phyloP scores from a whole-genome alignment of 768 basidiomycete genomes.

The Termitomyces sp. region DNA sequence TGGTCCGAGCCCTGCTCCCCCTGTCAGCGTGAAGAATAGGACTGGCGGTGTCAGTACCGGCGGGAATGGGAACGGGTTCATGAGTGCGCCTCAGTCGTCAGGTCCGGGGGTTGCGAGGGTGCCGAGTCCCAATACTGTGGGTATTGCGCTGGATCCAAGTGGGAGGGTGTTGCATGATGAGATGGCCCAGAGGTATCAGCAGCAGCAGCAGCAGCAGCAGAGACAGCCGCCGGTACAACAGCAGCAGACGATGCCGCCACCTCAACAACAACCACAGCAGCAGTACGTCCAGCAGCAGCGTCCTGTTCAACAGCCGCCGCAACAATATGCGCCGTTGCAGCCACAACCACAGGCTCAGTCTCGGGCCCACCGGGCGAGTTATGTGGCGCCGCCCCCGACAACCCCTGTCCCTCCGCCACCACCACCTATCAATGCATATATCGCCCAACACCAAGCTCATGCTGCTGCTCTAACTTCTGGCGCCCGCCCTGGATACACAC shows the following conservation, averaged over 20 bases:
- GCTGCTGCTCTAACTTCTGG: background rate
- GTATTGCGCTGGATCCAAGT: conserved; percentile 75
- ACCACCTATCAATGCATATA: conserved; percentile 21
- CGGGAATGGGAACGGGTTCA: conserved; percentile 27
- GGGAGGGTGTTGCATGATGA: conserved; percentile 80
- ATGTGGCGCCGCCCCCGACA: conserved; percentile 17
- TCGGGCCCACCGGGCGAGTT: conserved; percentile 24
- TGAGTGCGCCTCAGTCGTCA: conserved; percentile 29
- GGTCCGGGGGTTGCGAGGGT: conserved; percentile 38
- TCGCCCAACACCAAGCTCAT: conserved; percentile 28
- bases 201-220: conserved; percentile 35
- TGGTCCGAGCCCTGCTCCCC: conserved; percentile 49
- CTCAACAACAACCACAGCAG: conserved; percentile 22
- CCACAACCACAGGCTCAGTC: conserved; percentile 22
- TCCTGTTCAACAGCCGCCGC: conserved; percentile 23
- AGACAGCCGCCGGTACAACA: conserved; percentile 10
- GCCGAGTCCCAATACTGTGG: conserved; percentile 74
- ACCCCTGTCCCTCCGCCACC: conserved; percentile 26
- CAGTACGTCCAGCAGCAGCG: conserved; percentile 17
- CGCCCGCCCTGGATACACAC: conserved; percentile 27
- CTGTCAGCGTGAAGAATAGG: conserved; percentile 9
- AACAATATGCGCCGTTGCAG: conserved; percentile 12
- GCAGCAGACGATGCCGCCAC: conserved; percentile 18
- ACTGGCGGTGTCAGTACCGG: conserved; percentile 5
- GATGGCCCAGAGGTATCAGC: conserved; percentile 59